Percentiles rank a stretch among this genome's conserved stretches.
Evolutionary conservation across 108 stramenopile species (phyloP).

Genomic region (Bacterosira constricta): DNA sequence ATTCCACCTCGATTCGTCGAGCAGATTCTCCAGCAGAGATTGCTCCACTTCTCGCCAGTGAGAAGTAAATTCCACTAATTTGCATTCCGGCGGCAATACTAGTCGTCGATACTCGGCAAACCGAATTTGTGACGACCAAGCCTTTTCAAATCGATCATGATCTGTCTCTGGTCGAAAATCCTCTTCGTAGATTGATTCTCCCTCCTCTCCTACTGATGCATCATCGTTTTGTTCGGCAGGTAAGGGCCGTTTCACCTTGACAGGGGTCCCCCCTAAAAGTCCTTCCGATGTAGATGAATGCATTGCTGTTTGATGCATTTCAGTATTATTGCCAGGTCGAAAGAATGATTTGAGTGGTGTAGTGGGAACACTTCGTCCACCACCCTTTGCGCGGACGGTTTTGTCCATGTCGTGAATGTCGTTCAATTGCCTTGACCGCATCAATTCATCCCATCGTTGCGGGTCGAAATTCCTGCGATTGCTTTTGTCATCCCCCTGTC

Average conservation of each 20-base stretch:
- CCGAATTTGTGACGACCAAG: slow-evolving; percentile 59
- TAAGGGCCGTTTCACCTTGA: not conserved
- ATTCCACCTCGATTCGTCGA: slow-evolving; percentile 21
- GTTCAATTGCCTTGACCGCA: not conserved
- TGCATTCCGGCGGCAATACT: slow-evolving; percentile 76
- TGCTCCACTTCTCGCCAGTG: slow-evolving; percentile 9
- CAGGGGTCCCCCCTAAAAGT: not conserved
- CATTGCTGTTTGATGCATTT: not conserved
- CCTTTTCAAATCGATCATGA: slow-evolving; percentile 70
- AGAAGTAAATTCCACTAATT: slow-evolving; percentile 55
- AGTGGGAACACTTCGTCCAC: not conserved
- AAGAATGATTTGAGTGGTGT: slow-evolving; percentile 5
- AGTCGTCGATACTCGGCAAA: slow-evolving; percentile 53
- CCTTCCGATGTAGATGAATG: slow-evolving; percentile 9
- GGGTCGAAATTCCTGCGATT: not conserved
- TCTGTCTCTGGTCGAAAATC: slow-evolving; percentile 45
- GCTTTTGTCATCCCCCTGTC: not conserved
- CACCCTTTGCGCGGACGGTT: slow-evolving; percentile 7
- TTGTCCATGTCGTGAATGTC: not conserved
- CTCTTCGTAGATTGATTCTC: slow-evolving; percentile 13
- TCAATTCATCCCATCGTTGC: slow-evolving; percentile 1
- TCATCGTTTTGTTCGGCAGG: not conserved
- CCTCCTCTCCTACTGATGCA: not conserved
- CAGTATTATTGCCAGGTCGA: not conserved
- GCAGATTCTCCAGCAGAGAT: slow-evolving; percentile 1